These are phyloP conservation scores for Lyophyllum semitale DNA, from an alignment of 768 basidiomycete genomes.

Conservation along the genomic window DNA sequence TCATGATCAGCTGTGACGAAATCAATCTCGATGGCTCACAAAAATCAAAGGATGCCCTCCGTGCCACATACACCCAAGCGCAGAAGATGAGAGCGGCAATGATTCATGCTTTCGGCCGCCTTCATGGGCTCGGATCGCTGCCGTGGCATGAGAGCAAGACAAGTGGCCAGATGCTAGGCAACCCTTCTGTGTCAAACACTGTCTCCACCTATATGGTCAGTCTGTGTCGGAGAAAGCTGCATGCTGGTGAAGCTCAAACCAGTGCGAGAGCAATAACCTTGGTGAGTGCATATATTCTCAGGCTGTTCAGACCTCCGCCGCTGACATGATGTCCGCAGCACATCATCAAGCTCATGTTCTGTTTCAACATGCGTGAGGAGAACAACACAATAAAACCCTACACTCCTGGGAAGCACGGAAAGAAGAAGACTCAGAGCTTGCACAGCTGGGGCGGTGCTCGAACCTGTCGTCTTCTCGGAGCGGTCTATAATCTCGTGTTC, in stretches of 20 bases:
- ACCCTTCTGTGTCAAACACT: slow-evolving; percentile 27
- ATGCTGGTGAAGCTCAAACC: slow-evolving; percentile 23
- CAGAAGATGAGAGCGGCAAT: slow-evolving; percentile 36
- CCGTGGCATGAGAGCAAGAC: slow-evolving; percentile 29
- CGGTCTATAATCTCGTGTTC: slow-evolving; percentile 33
- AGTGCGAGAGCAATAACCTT: slow-evolving; percentile 29
- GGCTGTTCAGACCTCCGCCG: no score
- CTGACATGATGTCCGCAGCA: slow-evolving; percentile 21
- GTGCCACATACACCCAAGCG: slow-evolving; percentile 29
- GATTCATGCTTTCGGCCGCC: slow-evolving; percentile 22
- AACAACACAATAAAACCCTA: slow-evolving; percentile 21
- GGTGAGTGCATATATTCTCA: slow-evolving; percentile 9
- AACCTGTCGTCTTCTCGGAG: slow-evolving; percentile 25
- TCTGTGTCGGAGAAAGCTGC: slow-evolving; percentile 26
- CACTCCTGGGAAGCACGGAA: slow-evolving; percentile 7
- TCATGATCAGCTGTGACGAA: slow-evolving; percentile 31
- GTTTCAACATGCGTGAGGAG: slow-evolving; percentile 23
- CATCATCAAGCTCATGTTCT: slow-evolving; percentile 22
- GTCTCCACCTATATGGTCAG: slow-evolving; percentile 31
- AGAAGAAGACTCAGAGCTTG: slow-evolving; percentile 9
- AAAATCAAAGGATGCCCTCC: slow-evolving; percentile 10
- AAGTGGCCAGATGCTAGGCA: slow-evolving; percentile 24
- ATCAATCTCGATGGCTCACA: slow-evolving; percentile 23
- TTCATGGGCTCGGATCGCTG: slow-evolving; percentile 23
- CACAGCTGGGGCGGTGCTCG: slow-evolving; percentile 32